Base-by-base conservation (phyloP, 192 early-diverging fungal species). In the Oehlia diaphana region DNA sequence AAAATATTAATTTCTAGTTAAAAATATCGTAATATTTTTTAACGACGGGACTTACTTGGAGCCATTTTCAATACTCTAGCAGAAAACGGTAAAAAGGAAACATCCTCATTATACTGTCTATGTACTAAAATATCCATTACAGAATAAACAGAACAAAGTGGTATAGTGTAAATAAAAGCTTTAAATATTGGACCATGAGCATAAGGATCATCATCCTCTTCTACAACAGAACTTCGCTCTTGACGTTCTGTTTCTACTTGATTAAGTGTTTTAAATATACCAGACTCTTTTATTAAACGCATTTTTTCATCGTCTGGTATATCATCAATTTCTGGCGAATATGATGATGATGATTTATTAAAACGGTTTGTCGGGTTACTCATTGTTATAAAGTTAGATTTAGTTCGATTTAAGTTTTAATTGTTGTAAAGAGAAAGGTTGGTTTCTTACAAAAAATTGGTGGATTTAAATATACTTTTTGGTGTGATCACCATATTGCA, bases 221-320 rank as follows among this genome's bases (percentile, higher is more conserved):
- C 23, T n/a, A 0, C 31, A 53, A 10, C 39, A 21, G 21, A 26
- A 33, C 9, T 74, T 49, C 19, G 14, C 31, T 49, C 44, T 12
- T 28, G 31, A n/a, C 50, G 19, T 33, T 35, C 35, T 44, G 16
- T 42, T 23, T 78, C 65, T 33, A 12, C 19, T 69, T 28, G 10
- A 26, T 42, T 2, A 26, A 19, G n/a, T 12, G 37, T 26, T 77
- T 39, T 39, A 14, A 33, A 4, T 28, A 50, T 13, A 31, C 82
- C 81, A 6, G 78, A 23, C 75, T 79, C 37, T 19, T 79, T 76
- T 2, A 85, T 81, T 63, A 87, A 50, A 14, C 82, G 76, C 33
- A 81, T 50, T 67, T 85, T 81, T 53, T 85, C 86, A 16, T 61
- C 44, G 23, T 81, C 80, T 33, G 82, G 80, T 31, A 81, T 82